Evolutionary conservation across 352 stramenopile genomes (phyloP), one percentile per base, ranked within the genome.

Genomic region (Pythium monospermum): DNA sequence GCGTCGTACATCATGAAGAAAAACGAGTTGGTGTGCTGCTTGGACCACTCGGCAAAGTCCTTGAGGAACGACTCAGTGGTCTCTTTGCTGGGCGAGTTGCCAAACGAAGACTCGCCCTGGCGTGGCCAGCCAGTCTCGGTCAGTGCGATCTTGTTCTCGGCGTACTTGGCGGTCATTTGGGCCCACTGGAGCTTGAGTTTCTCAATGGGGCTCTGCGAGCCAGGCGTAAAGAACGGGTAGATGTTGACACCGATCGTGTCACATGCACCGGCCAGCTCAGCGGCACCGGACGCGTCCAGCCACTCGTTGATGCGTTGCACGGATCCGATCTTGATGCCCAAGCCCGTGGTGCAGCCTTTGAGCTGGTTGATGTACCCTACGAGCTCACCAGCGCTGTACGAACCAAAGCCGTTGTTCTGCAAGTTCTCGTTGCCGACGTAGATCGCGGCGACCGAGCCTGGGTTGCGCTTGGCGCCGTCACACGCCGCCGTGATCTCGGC

Each of bases 1-100:
- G 68, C 70, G 57, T 85, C 71, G 61, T 70, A 83, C 71, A 81
- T 77, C 73, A 81, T 79, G 68, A 84, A 84, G 47, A 54, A 84
- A 59, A 70, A 79, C 37, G 69, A 58, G 40, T 58, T 41, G 27
- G 39, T 44, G 58, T 75, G 57, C 36, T 40, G 49, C 0, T 33
- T 12, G 7, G 68, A 62, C 73, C 73, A 84, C 6, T 44, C 44
- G 2, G n/a, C 31, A 47, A 76, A 81, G 59, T 77, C 71, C 56
- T 73, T 53, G 10, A 77, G 36, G 65, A 71, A 83, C 57, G 59
- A 36, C 61, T 77, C 67, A 56, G 61, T 57, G 25, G 49, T 68
- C 26, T 68, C 70, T 8, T 70, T 58, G 58, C 61, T 76, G 0
- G 73, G 64, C 22, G 43, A 43, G 65, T 81, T 81, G 52, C 65